Conservation (phyloP, 441 rosid genomes). For the Gossypium gossypioides region DNA sequence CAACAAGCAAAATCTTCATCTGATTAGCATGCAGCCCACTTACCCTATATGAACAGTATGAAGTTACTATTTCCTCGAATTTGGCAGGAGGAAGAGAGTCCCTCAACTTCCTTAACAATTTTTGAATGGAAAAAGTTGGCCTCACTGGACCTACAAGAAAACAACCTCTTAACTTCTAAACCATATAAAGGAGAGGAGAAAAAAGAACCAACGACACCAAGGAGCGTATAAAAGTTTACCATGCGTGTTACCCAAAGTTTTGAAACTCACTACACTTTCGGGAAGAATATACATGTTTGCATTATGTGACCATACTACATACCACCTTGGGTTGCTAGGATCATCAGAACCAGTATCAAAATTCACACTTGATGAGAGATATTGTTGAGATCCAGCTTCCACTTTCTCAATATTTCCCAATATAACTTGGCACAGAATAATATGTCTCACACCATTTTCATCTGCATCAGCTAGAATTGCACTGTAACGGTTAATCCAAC, state of each 20-base stretch:
- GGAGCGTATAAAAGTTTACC: background rate
- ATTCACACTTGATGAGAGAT: constrained; percentile 21
- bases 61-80: constrained; percentile 19
- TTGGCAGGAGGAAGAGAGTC: constrained; percentile 22
- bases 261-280: constrained; percentile 39
- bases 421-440: constrained; percentile 34
- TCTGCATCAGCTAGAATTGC: constrained; percentile 27
- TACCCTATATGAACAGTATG: constrained; percentile 26
- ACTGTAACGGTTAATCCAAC: constrained; percentile 21
- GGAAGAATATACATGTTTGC: constrained; percentile 36
- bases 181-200: background rate
- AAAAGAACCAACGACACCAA: background rate
- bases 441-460: constrained; percentile 36
- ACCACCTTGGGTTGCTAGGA: constrained; percentile 25
- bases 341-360: constrained; percentile 38
- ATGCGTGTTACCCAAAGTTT: background rate
- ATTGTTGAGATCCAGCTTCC: constrained; percentile 30
- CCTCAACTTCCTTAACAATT: constrained; percentile 26
- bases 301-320: constrained; percentile 32
- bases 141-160: background rate
- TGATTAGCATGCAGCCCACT: background rate
- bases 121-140: constrained; percentile 11
- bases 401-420: constrained; percentile 39
- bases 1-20: background rate
- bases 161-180: background rate